phyloP scores from a whole-genome alignment of 768 basidiomycete genomes.

The Lactarius vividus region DNA sequence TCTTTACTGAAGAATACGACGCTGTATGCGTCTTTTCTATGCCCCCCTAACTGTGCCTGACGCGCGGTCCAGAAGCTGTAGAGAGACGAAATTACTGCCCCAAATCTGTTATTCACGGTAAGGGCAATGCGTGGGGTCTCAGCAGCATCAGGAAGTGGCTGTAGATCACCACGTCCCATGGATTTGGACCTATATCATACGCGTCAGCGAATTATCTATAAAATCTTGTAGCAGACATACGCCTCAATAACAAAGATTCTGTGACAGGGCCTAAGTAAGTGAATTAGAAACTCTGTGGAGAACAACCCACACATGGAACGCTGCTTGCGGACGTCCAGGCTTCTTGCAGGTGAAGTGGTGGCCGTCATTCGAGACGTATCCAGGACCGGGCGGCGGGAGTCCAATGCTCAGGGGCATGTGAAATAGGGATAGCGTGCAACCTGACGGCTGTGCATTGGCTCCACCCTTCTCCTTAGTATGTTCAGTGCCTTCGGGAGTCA shows the following conservation, averaged over 20 bases:
- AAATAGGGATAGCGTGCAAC: slow-evolving; percentile 52
- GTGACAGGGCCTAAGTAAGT: neutral
- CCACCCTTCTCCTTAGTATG: slow-evolving; percentile 37
- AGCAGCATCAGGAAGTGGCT: slow-evolving; percentile 46
- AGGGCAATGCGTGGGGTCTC: slow-evolving; percentile 37
- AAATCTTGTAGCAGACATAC: slow-evolving; percentile 28
- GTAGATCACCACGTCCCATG: slow-evolving; percentile 48
- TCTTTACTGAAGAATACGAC: slow-evolving; percentile 45
- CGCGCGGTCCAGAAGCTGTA: slow-evolving; percentile 56
- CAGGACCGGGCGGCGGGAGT: slow-evolving; percentile 34
- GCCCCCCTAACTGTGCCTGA: slow-evolving; percentile 34
- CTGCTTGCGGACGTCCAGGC: slow-evolving; percentile 48
- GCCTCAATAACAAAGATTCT: slow-evolving; percentile 54
- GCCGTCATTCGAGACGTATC: slow-evolving; percentile 55
- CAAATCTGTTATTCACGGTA: slow-evolving; percentile 46
- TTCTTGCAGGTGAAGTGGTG: slow-evolving; percentile 54
- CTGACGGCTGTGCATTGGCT: slow-evolving; percentile 46
- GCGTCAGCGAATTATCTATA: neutral
- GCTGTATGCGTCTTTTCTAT: slow-evolving; percentile 53
- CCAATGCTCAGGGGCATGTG: slow-evolving; percentile 43
- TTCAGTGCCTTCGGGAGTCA: slow-evolving; percentile 42
- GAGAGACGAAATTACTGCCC: slow-evolving; percentile 55
- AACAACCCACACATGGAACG: slow-evolving; percentile 56
- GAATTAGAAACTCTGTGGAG: neutral
- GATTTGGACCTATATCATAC: slow-evolving; percentile 45